Conservation (phyloP, 345 rosid genomes). For the Eutrema yunnanense region DNA sequence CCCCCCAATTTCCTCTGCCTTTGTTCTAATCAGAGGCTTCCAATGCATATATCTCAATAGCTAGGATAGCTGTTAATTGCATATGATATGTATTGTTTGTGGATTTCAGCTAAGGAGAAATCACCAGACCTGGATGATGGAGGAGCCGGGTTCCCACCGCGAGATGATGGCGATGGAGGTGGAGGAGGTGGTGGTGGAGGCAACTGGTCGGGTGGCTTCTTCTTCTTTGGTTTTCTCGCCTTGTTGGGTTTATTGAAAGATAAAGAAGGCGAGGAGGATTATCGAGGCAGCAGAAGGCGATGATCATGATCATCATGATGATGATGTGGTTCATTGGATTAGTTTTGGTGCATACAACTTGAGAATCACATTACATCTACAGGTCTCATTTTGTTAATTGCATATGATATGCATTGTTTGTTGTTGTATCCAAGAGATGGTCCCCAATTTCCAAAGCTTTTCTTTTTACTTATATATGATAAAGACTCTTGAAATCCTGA, state of each 20-base stretch:
- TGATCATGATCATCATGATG: no score
- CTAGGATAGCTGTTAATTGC: background rate
- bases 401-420: background rate
- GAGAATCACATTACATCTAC: conserved; percentile 3
- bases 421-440: background rate
- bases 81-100: no score
- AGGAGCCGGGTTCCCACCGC: conserved; percentile 70
- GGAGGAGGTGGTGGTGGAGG: conserved; percentile 96
- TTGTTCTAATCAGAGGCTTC: no score
- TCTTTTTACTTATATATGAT: background rate
- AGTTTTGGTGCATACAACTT: conserved; percentile 4
- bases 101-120: conserved; percentile 55
- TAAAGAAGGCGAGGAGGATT: conserved; percentile 62
- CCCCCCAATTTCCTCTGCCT: no score
- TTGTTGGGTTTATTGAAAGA: conserved; percentile 82
- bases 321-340: no score
- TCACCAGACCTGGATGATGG: conserved; percentile 79
- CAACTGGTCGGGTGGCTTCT: conserved; percentile 85
- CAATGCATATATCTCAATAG: no score
- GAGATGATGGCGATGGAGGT: conserved; percentile 75
- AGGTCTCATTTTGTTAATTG: conserved; percentile 12
- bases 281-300: conserved; percentile 47
- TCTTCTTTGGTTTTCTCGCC: conserved; percentile 82
- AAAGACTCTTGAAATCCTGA: background rate
- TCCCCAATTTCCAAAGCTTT: background rate